Conservation (phyloP, 1,284 basidiomycete genomes). For the Ustanciosporium gigantosporum region DNA sequence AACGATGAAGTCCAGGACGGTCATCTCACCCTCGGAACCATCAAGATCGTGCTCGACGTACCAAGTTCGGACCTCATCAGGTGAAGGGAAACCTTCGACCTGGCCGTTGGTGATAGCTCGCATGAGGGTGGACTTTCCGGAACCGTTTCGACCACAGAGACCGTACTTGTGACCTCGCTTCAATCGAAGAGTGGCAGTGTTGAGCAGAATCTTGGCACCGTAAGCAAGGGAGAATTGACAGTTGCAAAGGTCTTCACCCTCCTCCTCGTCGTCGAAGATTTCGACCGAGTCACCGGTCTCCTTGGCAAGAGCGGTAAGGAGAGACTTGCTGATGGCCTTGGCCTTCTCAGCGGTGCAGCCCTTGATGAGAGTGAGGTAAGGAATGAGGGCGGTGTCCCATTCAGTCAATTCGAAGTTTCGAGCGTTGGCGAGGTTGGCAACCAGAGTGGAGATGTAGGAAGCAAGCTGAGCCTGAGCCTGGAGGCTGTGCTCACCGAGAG, state of each 20-base stretch:
- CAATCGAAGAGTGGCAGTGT: slow-evolving; percentile 61
- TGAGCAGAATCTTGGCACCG: slow-evolving; percentile 62
- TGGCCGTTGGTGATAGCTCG: slow-evolving; percentile 61
- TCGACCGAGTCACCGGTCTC: slow-evolving; percentile 58
- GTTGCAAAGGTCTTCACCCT: slow-evolving; percentile 61
- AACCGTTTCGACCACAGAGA: slow-evolving; percentile 61
- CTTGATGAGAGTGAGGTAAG: slow-evolving; percentile 59
- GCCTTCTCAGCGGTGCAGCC: slow-evolving; percentile 50
- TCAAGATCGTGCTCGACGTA: slow-evolving; percentile 62
- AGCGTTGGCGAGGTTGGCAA: slow-evolving; percentile 59
- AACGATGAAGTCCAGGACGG: slow-evolving; percentile 59
- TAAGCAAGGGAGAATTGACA: slow-evolving; percentile 62
- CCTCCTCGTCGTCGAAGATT: slow-evolving; percentile 61
- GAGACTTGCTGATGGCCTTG: slow-evolving; percentile 38
- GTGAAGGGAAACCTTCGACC: slow-evolving; percentile 61
- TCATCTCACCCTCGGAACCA: slow-evolving; percentile 60
- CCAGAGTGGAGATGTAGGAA: slow-evolving; percentile 53
- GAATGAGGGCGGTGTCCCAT: slow-evolving; percentile 56
- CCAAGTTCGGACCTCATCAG: slow-evolving; percentile 60
- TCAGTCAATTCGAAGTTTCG: slow-evolving; percentile 60
- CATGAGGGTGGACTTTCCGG: slow-evolving; percentile 61
- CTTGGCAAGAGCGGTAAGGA: slow-evolving; percentile 57
- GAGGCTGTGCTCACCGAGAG: slow-evolving; percentile 47
- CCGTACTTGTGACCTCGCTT: slow-evolving; percentile 62
- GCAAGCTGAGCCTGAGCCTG: slow-evolving; percentile 43